Evolutionary conservation across 805 yeast species (phyloP), one percentile per base, ranked within the genome.

Genomic region (Lipomyces japonicus): DNA sequence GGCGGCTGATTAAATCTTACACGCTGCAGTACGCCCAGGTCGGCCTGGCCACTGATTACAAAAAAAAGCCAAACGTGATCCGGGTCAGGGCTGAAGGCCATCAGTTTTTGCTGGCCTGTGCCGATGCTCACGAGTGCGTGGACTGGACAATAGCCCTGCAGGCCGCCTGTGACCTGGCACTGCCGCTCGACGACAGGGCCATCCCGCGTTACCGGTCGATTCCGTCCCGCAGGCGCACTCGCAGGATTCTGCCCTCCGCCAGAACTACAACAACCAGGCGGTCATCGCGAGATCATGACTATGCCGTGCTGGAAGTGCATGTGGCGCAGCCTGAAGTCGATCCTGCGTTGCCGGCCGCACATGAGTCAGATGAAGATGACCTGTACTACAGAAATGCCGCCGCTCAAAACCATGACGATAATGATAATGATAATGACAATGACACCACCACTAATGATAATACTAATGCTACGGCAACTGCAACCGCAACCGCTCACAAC

Each of bases 41-140:
- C 39, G 98, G 98, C 0, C 71, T 88, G 12, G 96, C 97, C 0
- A 73, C 79, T 1, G 98, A 91, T 67, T 88, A 88, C 67, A 77
- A 75, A 50, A 87, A 88, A 65, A 77, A 76, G 56, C 74, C 78
- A 16, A 77, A 80, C 62, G 86, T 83, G 3, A 66, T 89, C 35
- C 71, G 98, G 43, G 59, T 91, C 16, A 76, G 98, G 19, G 76
- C 84, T 32, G 97, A 91, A 67, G 77, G 83, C 35, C 89, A 86
- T 65, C 97, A 91, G 66, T 75, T 87, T 54, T 65, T 91, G 37
- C 58, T 91, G 2, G 80, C 79, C 48, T 86, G 86, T 61, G 65
- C 77, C 1, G 72, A 75, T 37, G 75, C 82, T 3, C 80, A 79
- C 60, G 82, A 80, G 32, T 75, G 88, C 74, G 78, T 91, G 44